Evolutionary conservation across 169 alveolate species (phyloP).

Genomic region (Plasmodium relictum): DNA sequence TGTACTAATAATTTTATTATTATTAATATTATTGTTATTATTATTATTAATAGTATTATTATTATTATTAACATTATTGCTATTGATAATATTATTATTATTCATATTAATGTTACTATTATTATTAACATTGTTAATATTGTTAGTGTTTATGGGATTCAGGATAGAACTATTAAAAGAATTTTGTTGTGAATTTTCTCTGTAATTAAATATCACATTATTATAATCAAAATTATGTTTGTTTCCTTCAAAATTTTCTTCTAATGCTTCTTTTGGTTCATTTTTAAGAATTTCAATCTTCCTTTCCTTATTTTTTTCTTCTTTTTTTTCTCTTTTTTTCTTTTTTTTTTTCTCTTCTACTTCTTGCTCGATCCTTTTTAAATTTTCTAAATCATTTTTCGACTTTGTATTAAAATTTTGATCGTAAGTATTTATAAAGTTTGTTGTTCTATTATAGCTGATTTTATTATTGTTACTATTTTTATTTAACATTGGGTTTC

Average conservation of each 20-base stretch:
- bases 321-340: conserved; percentile 30
- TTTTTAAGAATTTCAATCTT: background rate
- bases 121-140: no score
- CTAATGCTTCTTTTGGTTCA: background rate
- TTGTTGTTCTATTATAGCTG: background rate
- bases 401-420: background rate
- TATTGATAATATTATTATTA: no score
- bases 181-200: no score
- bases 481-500: background rate
- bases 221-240: background rate
- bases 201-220: no score
- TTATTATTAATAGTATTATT: no score
- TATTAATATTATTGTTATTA: background rate
- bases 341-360: conserved; percentile 61
- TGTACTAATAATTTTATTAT: background rate
- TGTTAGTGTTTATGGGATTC: background rate
- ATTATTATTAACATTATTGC: no score
- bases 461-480: conserved; percentile 12
- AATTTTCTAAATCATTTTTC: conserved; percentile 9
- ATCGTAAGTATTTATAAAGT: background rate
- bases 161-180: background rate
- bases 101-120: no score
- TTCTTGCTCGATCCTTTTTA: conserved; percentile 24
- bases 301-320: conserved; percentile 11
- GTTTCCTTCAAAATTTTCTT: background rate